Percentiles rank a stretch among this genome's conserved stretches.
phyloP scores from a whole-genome alignment of 192 early-diverging fungal species.

The Mortierella claussenii region DNA sequence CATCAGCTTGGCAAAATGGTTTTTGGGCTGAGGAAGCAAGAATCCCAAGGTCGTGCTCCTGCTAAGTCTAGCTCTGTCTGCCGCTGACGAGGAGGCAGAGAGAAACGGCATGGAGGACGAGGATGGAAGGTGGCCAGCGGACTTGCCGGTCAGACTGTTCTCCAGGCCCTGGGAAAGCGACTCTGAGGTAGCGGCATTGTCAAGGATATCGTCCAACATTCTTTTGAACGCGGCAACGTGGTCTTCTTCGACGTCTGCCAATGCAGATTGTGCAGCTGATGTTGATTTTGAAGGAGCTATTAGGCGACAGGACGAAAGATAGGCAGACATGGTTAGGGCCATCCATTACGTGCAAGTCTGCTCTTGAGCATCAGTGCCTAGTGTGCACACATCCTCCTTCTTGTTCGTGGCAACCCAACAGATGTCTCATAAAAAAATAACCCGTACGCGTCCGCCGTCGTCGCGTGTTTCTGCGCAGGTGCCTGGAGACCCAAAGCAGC shows the following conservation, averaged over 20 bases:
- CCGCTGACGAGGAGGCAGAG: constrained; percentile 21
- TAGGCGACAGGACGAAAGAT: too few relatives aligned
- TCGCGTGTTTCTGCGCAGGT: too few relatives aligned
- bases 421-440: too few relatives aligned
- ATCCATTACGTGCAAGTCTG: too few relatives aligned
- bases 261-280: constrained; percentile 1
- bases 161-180: constrained; percentile 38
- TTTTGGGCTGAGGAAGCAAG: constrained; percentile 48
- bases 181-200: constrained; percentile 37
- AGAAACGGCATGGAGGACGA: constrained; percentile 28
- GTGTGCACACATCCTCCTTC: too few relatives aligned
- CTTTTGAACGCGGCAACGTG: constrained; percentile 47
- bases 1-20: constrained; percentile 32
- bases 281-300: constrained; percentile 14
- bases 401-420: too few relatives aligned
- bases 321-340: too few relatives aligned
- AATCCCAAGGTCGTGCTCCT: constrained; percentile 42
- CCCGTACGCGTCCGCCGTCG: too few relatives aligned
- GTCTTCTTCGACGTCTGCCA: constrained; percentile 30
- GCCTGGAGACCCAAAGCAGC: too few relatives aligned
- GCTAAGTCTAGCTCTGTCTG: constrained; percentile 36
- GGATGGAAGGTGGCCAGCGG: constrained; percentile 10
- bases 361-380: too few relatives aligned
- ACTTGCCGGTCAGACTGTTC: constrained; percentile 11
- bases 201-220: constrained; percentile 54